Conservation (phyloP, 768 basidiomycete genomes). For the Naganishia onofrii region DNA sequence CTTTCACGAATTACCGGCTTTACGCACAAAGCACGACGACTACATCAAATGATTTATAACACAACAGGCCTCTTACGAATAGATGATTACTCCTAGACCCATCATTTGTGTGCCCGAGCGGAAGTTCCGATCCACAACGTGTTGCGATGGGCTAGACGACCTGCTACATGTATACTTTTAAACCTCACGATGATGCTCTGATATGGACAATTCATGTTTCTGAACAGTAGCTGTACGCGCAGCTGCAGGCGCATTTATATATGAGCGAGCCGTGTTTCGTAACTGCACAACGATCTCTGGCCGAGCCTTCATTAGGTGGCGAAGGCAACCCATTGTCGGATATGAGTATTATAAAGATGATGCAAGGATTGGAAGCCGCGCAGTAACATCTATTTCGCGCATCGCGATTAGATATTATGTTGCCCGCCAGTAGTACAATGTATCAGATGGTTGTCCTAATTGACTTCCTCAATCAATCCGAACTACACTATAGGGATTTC, state of each 20-base stretch:
- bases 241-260: not conserved
- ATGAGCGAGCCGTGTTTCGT: too few species aligned
- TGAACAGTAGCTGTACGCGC: not conserved
- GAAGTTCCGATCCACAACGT: slow-evolving; percentile 2
- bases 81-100: slow-evolving; percentile 21
- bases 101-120: not conserved
- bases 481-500: too few species aligned
- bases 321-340: too few species aligned
- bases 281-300: too few species aligned
- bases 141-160: slow-evolving; percentile 7
- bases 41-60: slow-evolving; percentile 18
- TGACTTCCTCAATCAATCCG: too few species aligned
- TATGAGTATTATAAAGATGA: too few species aligned
- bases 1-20: slow-evolving; percentile 25
- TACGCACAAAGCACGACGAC: slow-evolving; percentile 13
- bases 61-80: slow-evolving; percentile 10
- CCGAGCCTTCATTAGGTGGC: too few species aligned
- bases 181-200: slow-evolving; percentile 8
- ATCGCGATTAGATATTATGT: too few species aligned
- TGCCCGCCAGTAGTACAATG: too few species aligned
- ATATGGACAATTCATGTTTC: slow-evolving; percentile 22
- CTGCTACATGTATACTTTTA: not conserved
- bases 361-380: too few species aligned
- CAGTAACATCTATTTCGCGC: too few species aligned
- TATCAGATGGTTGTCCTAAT: too few species aligned